Conservation (phyloP, 768 basidiomycete genomes). For the Lactifluus hygrophoroides region DNA sequence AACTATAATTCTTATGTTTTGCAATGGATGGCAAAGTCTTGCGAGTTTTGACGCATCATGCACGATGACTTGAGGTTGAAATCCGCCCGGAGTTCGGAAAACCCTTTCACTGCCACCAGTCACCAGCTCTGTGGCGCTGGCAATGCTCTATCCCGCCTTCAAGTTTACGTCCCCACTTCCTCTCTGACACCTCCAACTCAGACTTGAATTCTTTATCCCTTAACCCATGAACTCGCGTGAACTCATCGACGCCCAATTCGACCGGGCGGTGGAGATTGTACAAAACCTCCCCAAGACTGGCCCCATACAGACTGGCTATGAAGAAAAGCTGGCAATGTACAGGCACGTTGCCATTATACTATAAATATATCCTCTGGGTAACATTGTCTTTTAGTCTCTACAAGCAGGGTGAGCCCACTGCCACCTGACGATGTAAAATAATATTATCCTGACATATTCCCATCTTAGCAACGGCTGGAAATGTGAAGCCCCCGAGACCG, state of each 20-base stretch:
- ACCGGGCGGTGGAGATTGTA: constrained; percentile 90
- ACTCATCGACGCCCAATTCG: constrained; percentile 78
- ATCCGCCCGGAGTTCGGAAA: not conserved
- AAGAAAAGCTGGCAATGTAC: constrained; percentile 92
- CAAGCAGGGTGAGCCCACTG: constrained; percentile 65
- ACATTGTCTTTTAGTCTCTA: constrained; percentile 49
- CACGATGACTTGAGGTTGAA: not conserved
- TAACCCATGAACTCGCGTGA: constrained; percentile 49
- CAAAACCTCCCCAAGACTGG: constrained; percentile 89
- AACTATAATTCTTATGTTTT: not conserved
- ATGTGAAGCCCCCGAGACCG: constrained; percentile 70
- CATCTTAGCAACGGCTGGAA: constrained; percentile 73
- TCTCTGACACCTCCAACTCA: not conserved
- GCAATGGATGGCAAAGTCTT: not conserved
- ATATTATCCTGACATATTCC: not conserved
- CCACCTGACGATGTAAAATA: not conserved
- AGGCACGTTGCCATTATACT: constrained; percentile 39
- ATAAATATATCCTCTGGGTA: not conserved
- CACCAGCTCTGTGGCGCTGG: no score
- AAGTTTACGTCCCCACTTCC: not conserved
- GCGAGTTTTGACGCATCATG: not conserved
- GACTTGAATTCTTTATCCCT: not conserved
- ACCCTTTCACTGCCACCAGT: no score
- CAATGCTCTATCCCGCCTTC: not conserved
- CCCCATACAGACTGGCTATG: constrained; percentile 92